Evolutionary conservation across 192 early-diverging fungal genomes (phyloP), one percentile per base, ranked within the genome.

Genomic region (Backusella mclennaniae): DNA sequence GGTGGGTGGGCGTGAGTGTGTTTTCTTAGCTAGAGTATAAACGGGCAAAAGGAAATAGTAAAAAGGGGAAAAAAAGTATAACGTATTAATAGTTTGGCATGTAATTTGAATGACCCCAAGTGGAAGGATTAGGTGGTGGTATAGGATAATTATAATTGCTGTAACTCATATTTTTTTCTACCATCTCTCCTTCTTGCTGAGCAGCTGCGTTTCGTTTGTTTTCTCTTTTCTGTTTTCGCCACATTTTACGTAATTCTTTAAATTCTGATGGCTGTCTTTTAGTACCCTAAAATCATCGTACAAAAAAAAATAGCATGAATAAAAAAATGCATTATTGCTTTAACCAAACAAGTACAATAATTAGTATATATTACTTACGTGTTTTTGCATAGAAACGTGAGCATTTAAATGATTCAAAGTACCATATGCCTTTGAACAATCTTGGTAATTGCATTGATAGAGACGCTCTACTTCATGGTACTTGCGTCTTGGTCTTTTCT

Each of bases 401-500:
- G 87, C 85, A 71, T 90, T 90, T 21, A 90, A 76, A 66, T 90
- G 89, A 73, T 89, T 90, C 3, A 90, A 76, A 3, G 89, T 90
- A 12, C 89, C 89, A 73, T 90, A 90, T 15, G 85, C 74, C 75
- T 90, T 90, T 33, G 83, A 80, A 59, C 89, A 90, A 17, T 84
- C 87, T 1, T 74, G 76, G 66, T 73, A 88, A 59, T 77, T 88
- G 78, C 89, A 90, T 52, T 77, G 78, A 71, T 89, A 90, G n/a
- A 85, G 80, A 19, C 89, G 87, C 68, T 90, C 89, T 73, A 90
- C 87, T 73, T 90, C 89, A 79, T 89, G 85, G 41, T 87, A 90
- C 33, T 85, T 71, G 42, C 89, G 71, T 59, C 89, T 84, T 12
- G 85, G 87, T 49, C 89, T 42, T 70, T 90, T 90, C 74, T 90